Conservation (phyloP, 2,329 filamentous ascomycete species). For the Microcera coccophila region DNA sequence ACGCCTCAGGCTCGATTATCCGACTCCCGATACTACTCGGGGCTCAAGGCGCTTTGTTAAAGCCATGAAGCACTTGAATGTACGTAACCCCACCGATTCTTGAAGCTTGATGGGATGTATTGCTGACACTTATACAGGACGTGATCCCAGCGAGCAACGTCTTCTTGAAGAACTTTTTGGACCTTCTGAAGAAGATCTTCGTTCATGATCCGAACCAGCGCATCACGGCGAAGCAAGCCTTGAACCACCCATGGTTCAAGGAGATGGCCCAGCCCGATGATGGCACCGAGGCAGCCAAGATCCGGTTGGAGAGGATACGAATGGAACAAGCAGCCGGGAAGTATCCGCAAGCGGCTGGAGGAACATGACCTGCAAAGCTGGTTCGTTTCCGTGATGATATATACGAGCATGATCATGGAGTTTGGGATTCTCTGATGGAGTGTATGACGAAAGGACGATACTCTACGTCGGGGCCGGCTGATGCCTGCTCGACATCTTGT, state of each 20-base stretch:
- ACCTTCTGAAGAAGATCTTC: constrained; percentile 63
- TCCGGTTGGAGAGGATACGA: constrained; percentile 51
- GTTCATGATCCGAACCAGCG: constrained; percentile 63
- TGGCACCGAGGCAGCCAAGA: constrained; percentile 64
- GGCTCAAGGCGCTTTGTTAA: constrained; percentile 65
- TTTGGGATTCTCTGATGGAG: constrained; percentile 24
- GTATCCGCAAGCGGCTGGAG: constrained; percentile 23
- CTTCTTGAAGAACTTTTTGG: constrained; percentile 60
- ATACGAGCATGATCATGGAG: constrained; percentile 32
- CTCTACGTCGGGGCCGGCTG: constrained; percentile 14
- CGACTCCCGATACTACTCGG: constrained; percentile 58
- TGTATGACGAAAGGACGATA: constrained; percentile 22
- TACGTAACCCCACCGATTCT: constrained; percentile 35
- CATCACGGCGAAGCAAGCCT: constrained; percentile 63
- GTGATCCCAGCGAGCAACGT: constrained; percentile 58
- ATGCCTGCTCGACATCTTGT: constrained; percentile 18
- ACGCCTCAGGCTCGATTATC: constrained; percentile 61
- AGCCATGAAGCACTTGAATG: constrained; percentile 65
- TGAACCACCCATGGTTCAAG: constrained; percentile 66
- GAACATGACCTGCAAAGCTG: constrained; percentile 18
- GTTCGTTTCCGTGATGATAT: constrained; percentile 20
- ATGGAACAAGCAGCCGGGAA: constrained; percentile 35
- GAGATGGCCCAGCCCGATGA: constrained; percentile 61
- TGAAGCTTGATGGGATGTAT: not conserved
- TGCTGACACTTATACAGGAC: constrained; percentile 43